Evolutionary conservation across 2,329 filamentous ascomycete genomes (phyloP).

Genomic region (Aspergillus uvarum): DNA sequence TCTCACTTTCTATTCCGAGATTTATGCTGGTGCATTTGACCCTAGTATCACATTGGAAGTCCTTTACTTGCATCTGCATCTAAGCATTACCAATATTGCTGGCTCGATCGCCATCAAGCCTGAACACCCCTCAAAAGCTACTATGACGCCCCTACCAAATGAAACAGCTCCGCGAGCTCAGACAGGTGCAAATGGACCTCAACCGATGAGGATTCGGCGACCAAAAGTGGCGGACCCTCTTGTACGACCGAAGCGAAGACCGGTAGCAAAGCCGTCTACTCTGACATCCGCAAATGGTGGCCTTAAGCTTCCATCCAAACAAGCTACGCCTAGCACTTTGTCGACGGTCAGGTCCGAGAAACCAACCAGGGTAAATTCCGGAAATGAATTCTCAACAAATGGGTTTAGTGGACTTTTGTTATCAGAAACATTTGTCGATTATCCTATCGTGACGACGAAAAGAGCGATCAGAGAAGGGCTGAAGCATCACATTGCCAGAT

Average conservation of each 20-base stretch:
- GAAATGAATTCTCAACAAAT: conserved; percentile 38
- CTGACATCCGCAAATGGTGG: conserved; percentile 25
- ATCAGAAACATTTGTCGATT: conserved; percentile 51
- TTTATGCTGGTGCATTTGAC: too few species aligned
- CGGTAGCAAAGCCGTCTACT: conserved; percentile 26
- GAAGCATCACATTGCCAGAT: conserved; percentile 83
- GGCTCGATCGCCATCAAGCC: neutral
- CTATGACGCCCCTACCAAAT: conserved; percentile 43
- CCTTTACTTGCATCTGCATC: too few species aligned
- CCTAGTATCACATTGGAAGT: too few species aligned
- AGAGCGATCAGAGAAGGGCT: conserved; percentile 74
- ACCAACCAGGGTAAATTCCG: conserved; percentile 19
- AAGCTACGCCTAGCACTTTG: conserved; percentile 18
- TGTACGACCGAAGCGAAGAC: conserved; percentile 59
- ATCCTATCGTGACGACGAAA: conserved; percentile 79
- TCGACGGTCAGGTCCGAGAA: conserved; percentile 23
- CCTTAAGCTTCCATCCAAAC: conserved; percentile 27
- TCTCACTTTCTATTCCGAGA: too few species aligned
- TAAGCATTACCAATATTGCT: neutral
- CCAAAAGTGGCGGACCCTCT: conserved; percentile 61
- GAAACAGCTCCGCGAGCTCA: conserved; percentile 49
- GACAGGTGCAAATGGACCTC: conserved; percentile 48
- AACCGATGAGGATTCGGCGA: conserved; percentile 48
- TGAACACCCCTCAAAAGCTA: conserved; percentile 3
- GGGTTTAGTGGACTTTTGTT: conserved; percentile 46